A percentile compares a stretch with the other conserved stretches of the same genome.
Evolutionary conservation across 345 rosid genomes (phyloP).

Genomic region (Capsella bursapastoris): DNA sequence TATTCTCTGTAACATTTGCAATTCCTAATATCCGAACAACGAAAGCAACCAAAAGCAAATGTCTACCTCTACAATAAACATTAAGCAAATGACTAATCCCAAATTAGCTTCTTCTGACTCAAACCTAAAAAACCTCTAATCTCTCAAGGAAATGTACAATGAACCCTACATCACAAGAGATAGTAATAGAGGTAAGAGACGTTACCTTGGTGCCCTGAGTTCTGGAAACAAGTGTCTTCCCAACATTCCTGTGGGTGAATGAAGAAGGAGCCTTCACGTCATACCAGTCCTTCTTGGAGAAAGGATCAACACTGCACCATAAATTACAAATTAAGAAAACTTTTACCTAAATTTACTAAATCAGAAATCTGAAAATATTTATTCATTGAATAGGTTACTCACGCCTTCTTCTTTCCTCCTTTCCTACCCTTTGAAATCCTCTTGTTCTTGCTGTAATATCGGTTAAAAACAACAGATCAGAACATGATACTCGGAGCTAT

Average conservation of each 20-base stretch:
- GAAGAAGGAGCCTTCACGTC: slow-evolving; percentile 86
- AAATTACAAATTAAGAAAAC: not conserved
- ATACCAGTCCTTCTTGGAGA: slow-evolving; percentile 96
- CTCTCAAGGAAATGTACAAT: not conserved
- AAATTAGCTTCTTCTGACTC: not conserved
- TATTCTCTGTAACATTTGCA: not conserved
- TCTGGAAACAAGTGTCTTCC: slow-evolving; percentile 85
- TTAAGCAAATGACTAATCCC: not conserved
- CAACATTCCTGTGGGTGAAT: slow-evolving; percentile 66
- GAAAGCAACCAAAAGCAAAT: not conserved
- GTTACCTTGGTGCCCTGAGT: slow-evolving; percentile 96
- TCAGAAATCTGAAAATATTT: not conserved
- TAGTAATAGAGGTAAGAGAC: not conserved
- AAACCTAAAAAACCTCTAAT: not conserved
- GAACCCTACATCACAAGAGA: not conserved
- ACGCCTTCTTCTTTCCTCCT: slow-evolving; percentile 98
- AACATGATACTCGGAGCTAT: slow-evolving; percentile 4
- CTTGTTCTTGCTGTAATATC: slow-evolving; percentile 79
- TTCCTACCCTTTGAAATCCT: slow-evolving; percentile 96
- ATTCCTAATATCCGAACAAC: not conserved
- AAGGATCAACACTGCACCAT: slow-evolving; percentile 73
- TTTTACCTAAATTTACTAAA: too few species aligned
- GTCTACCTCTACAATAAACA: not conserved
- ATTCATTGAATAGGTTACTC: slow-evolving; percentile 35
- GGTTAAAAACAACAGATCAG: not conserved